Percentiles rank a stretch among this genome's conserved stretches.
Evolutionary conservation across 768 basidiomycete species (phyloP).

Genomic region (Megacollybia marginata): DNA sequence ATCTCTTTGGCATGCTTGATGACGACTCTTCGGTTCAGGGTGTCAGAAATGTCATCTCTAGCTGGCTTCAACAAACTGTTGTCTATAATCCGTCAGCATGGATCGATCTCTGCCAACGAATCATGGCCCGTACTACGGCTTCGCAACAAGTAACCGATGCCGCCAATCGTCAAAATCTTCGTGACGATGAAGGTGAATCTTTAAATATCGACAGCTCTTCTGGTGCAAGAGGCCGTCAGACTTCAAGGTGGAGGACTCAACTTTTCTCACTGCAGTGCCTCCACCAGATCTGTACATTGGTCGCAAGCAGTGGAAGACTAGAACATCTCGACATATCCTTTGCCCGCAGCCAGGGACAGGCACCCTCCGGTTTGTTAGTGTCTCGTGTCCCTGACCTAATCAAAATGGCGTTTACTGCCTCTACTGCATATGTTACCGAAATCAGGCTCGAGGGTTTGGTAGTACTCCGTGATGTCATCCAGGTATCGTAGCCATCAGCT

Average conservation of each 20-base stretch:
- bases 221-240: constrained; percentile 35
- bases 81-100: constrained; percentile 91
- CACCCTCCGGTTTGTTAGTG: constrained; percentile 60
- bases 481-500: constrained; percentile 42
- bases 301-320: constrained; percentile 60
- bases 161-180: constrained; percentile 41
- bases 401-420: constrained; percentile 96
- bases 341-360: constrained; percentile 55
- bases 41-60: constrained; percentile 85
- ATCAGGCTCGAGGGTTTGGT: constrained; percentile 87
- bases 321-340: constrained; percentile 81
- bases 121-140: constrained; percentile 91
- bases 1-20: constrained; percentile 91
- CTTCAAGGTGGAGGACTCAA: constrained; percentile 94
- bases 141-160: constrained; percentile 69
- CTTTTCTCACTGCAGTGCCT: constrained; percentile 90
- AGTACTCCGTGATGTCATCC: constrained; percentile 86
- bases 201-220: constrained; percentile 57
- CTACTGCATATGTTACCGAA: constrained; percentile 93
- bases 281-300: constrained; percentile 78
- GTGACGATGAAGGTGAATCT: constrained; percentile 93
- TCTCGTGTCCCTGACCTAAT: constrained; percentile 89
- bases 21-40: constrained; percentile 92
- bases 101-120: constrained; percentile 96
- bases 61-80: constrained; percentile 94